Evolutionary conservation across 257 asterid genomes (phyloP).

Genomic region (Penstemon davidsonii): DNA sequence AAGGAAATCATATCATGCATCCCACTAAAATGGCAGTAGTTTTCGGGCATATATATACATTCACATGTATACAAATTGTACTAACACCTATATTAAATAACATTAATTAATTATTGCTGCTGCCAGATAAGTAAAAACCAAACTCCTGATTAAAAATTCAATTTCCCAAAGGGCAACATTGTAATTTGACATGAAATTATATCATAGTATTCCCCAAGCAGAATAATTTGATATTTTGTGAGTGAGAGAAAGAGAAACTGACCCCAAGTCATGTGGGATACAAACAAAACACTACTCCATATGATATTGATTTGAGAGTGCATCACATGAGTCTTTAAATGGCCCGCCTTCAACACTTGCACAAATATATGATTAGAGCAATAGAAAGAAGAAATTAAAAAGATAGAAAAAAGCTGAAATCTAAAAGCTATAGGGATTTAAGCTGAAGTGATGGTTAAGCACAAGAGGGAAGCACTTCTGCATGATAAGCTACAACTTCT

Average conservation of each 20-base stretch:
- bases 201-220: conserved; percentile 8
- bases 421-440: conserved; percentile 6
- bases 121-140: conserved; percentile 26
- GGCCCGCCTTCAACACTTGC: conserved; percentile 21
- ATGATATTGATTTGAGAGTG: conserved; percentile 62
- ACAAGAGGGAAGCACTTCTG: conserved; percentile 40
- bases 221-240: conserved; percentile 11
- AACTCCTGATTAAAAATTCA: background rate
- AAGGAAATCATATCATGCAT: conserved; percentile 12
- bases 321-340: conserved; percentile 38
- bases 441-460: conserved; percentile 54
- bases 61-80: conserved; percentile 38
- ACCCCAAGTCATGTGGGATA: conserved; percentile 45
- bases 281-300: conserved; percentile 40
- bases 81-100: conserved; percentile 28
- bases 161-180: conserved; percentile 24
- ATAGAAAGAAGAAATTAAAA: background rate
- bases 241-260: conserved; percentile 24
- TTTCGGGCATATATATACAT: conserved; percentile 27
- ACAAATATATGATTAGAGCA: background rate
- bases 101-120: conserved; percentile 8
- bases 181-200: conserved; percentile 24
- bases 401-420: background rate
- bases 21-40: conserved; percentile 28
- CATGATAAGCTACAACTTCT: conserved; percentile 81